Evolutionary conservation across 192 early-diverging fungal genomes (phyloP).

Genomic region (Hyaloraphidium curvatum): DNA sequence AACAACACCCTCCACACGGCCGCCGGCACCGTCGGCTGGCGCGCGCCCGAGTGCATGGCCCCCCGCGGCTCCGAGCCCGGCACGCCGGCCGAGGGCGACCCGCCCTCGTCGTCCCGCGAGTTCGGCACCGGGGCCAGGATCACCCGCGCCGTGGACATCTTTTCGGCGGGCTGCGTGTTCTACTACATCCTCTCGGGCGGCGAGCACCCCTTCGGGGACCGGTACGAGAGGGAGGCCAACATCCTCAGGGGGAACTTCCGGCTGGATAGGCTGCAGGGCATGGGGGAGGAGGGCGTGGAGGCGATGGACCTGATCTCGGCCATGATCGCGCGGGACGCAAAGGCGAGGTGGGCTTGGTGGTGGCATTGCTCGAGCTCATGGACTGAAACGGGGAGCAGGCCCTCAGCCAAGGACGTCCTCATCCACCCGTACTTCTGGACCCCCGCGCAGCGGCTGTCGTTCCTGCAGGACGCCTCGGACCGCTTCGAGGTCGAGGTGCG

Average conservation of each 20-base stretch:
- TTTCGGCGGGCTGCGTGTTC: slow-evolving; percentile 88
- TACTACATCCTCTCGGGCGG: slow-evolving; percentile 80
- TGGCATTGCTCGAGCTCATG: neutral
- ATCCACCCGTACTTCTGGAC: slow-evolving; percentile 94
- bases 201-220: slow-evolving; percentile 89
- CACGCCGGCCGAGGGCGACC: neutral
- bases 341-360: slow-evolving; percentile 28
- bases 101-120: neutral
- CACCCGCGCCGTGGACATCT: slow-evolving; percentile 84
- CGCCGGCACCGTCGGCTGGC: slow-evolving; percentile 89
- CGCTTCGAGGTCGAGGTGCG: slow-evolving; percentile 75
- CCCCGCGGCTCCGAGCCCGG: neutral
- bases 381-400: slow-evolving; percentile 25
- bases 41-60: slow-evolving; percentile 70
- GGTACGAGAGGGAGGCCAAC: slow-evolving; percentile 71
- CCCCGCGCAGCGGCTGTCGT: slow-evolving; percentile 56
- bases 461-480: slow-evolving; percentile 89
- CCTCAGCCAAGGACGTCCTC: slow-evolving; percentile 52
- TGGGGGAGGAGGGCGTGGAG: slow-evolving; percentile 52
- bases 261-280: slow-evolving; percentile 46
- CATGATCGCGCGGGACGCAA: slow-evolving; percentile 65
- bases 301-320: slow-evolving; percentile 76
- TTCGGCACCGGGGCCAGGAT: slow-evolving; percentile 23
- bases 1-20: slow-evolving; percentile 64
- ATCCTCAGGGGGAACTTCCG: slow-evolving; percentile 59